These are phyloP conservation scores for Massarina eburnea DNA, from an alignment of 2,329 filamentous ascomycete species.

Conservation along the genomic window DNA sequence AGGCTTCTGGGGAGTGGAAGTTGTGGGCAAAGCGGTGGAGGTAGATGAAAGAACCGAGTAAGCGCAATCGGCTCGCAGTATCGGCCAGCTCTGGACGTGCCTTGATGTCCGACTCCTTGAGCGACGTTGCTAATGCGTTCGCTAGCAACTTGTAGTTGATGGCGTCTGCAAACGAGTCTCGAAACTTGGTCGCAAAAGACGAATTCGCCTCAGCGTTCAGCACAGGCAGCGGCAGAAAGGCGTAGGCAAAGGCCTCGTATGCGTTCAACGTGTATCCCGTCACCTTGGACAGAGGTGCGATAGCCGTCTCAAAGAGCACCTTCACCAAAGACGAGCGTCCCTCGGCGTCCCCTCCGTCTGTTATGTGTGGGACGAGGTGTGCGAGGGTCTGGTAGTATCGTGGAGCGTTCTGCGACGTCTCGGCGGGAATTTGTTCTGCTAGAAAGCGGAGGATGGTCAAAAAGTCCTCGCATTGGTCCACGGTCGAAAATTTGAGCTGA, in stretches of 20 bases:
- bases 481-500: conserved; percentile 15
- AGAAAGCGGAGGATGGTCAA: conserved; percentile 31
- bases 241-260: conserved; percentile 43
- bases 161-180: conserved; percentile 46
- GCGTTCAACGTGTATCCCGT: conserved; percentile 40
- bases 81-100: conserved; percentile 33
- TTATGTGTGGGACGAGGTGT: conserved; percentile 19
- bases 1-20: conserved; percentile 39
- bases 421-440: conserved; percentile 33
- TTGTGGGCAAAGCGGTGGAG: conserved; percentile 55
- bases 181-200: conserved; percentile 24
- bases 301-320: conserved; percentile 21
- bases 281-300: conserved; percentile 35
- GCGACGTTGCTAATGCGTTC: conserved; percentile 31
- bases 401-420: conserved; percentile 35
- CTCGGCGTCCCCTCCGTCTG: conserved; percentile 5
- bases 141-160: conserved; percentile 55
- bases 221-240: conserved; percentile 47
- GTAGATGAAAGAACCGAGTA: conserved; percentile 63
- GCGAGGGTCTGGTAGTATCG: conserved; percentile 38
- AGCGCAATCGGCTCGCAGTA: conserved; percentile 53
- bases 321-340: conserved; percentile 11
- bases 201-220: conserved; percentile 33
- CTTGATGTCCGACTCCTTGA: conserved; percentile 30
- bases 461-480: conserved; percentile 15